These are phyloP conservation scores for Sutorius eximius DNA, from an alignment of 1,284 basidiomycete genomes.

Conservation along the genomic window DNA sequence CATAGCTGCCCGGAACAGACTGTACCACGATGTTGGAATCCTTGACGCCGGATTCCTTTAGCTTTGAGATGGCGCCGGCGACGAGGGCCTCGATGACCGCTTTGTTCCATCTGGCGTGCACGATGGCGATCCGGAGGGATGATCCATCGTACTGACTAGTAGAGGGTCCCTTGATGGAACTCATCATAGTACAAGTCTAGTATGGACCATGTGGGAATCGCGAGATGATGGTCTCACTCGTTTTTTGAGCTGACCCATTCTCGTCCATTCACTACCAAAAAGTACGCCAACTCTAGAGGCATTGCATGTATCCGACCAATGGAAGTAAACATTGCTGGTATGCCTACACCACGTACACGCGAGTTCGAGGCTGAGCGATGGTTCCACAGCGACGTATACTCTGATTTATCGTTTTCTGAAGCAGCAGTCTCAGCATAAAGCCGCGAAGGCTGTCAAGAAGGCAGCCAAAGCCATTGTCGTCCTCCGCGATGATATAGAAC, in stretches of 20 bases:
- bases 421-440: constrained; percentile 61
- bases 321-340: constrained; percentile 52
- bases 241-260: not conserved
- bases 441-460: constrained; percentile 63
- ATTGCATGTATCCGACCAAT: constrained; percentile 27
- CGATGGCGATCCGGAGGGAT: constrained; percentile 79
- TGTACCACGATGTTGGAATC: constrained; percentile 88
- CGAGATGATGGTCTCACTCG: not conserved
- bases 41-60: constrained; percentile 86
- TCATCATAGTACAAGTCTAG: constrained; percentile 39
- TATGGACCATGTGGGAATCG: constrained; percentile 20
- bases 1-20: constrained; percentile 91
- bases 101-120: constrained; percentile 94
- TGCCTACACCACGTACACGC: constrained; percentile 9
- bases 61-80: constrained; percentile 70
- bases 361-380: constrained; percentile 11
- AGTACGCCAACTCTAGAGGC: not conserved
- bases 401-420: constrained; percentile 71
- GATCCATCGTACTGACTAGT: constrained; percentile 74
- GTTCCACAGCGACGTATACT: constrained; percentile 60
- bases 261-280: not conserved
- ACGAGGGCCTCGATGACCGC: constrained; percentile 83
- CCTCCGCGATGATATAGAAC: constrained; percentile 51
- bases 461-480: constrained; percentile 60
- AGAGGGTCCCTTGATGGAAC: constrained; percentile 76